Evolutionary conservation across 768 basidiomycete genomes (phyloP).

Genomic region (Tulasnella sp.): DNA sequence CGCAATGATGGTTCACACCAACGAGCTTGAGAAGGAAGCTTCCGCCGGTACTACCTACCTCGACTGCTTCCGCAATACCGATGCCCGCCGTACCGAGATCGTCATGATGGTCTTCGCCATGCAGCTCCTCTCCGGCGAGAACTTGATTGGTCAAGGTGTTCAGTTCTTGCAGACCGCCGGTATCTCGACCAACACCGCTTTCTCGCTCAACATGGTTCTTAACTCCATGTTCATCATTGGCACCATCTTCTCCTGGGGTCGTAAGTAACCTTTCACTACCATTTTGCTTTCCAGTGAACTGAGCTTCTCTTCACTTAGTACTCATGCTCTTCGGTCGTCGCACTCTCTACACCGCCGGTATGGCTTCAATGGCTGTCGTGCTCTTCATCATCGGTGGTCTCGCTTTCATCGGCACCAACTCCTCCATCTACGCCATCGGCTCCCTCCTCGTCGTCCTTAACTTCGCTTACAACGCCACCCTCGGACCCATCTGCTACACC

Average conservation of each 20-base stretch:
- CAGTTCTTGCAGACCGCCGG: conserved; percentile 24
- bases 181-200: conserved; percentile 17
- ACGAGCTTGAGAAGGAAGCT: conserved; percentile 26
- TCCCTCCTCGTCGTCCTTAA: conserved; percentile 25
- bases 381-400: conserved; percentile 25
- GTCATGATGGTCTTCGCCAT: conserved; percentile 87
- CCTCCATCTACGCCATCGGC: conserved; percentile 23
- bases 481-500: conserved; percentile 25
- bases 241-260: conserved; percentile 25
- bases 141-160: conserved; percentile 23
- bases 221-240: conserved; percentile 25
- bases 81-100: conserved; percentile 33
- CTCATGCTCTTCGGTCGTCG: conserved; percentile 25
- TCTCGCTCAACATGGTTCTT: conserved; percentile 20
- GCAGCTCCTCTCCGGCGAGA: conserved; percentile 40
- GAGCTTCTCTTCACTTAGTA: conserved; percentile 9
- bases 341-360: conserved; percentile 27
- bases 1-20: conserved; percentile 29
- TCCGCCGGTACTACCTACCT: conserved; percentile 25
- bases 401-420: conserved; percentile 18
- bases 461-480: conserved; percentile 24
- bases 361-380: conserved; percentile 20
- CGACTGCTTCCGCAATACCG: conserved; percentile 28
- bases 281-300: not conserved
- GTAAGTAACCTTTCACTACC: conserved; percentile 14